These are phyloP conservation scores for Ustilago tritici DNA, from an alignment of 1,284 basidiomycete genomes.

Conservation along the genomic window DNA sequence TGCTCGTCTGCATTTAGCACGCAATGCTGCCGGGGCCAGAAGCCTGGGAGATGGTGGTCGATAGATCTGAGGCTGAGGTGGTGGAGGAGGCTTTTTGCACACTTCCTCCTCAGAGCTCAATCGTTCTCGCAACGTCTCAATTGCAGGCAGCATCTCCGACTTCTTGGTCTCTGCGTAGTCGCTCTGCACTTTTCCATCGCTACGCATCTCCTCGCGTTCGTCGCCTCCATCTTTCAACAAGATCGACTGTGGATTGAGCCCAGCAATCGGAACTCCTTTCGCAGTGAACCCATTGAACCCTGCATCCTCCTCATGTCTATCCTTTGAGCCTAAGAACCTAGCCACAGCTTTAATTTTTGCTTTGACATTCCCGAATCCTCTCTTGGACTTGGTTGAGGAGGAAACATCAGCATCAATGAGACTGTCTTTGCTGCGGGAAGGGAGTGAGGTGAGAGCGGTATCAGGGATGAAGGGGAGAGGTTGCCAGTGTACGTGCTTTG, in stretches of 20 bases:
- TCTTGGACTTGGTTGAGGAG: constrained; percentile 11
- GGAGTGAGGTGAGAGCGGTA: not conserved
- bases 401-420: constrained; percentile 16
- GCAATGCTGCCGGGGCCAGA: not conserved
- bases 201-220: not conserved
- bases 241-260: not conserved
- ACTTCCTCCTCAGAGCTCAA: constrained; percentile 6
- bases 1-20: constrained; percentile 15
- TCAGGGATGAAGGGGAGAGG: constrained; percentile 17
- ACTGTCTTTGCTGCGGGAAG: constrained; percentile 19
- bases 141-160: not conserved
- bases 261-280: constrained; percentile 19
- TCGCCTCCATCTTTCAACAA: not conserved
- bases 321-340: constrained; percentile 16
- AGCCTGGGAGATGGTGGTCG: not conserved
- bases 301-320: not conserved
- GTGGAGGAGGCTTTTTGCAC: constrained; percentile 8
- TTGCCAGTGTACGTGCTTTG: constrained; percentile 29
- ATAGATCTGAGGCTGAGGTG: not conserved
- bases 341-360: constrained; percentile 35
- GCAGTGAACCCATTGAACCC: not conserved
- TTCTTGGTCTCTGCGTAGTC: not conserved
- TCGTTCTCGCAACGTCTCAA: constrained; percentile 25
- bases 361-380: constrained; percentile 19
- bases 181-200: not conserved